phyloP scores from a whole-genome alignment of 352 stramenopile genomes.

The Phytophthora sansomeana region DNA sequence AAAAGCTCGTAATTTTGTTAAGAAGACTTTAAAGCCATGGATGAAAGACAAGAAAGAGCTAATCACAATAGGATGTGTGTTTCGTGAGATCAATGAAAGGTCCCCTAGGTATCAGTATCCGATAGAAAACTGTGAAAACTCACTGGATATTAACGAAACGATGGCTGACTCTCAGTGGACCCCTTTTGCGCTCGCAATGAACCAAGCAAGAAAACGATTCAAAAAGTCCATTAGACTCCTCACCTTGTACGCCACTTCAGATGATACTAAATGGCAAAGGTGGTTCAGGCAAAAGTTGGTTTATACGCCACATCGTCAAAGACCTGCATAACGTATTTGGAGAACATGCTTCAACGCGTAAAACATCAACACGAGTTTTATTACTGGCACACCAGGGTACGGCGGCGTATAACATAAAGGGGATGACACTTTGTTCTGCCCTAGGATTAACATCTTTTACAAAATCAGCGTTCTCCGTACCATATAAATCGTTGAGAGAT shows the following conservation, averaged over 20 bases:
- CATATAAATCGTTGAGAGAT: constrained; percentile 2
- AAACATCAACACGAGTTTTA: not conserved
- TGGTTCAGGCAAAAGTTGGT: not conserved
- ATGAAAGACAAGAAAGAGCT: not conserved
- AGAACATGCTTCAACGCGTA: not conserved
- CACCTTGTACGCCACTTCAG: not conserved
- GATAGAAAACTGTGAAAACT: constrained; percentile 3
- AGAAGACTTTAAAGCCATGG: not conserved
- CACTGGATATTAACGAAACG: not conserved
- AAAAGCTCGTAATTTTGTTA: constrained; percentile 13
- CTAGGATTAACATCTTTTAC: not conserved
- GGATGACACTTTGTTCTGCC: constrained; percentile 4
- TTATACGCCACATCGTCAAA: constrained; percentile 4
- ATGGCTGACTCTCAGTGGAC: constrained; percentile 9
- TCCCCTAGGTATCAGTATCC: not conserved
- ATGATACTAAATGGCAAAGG: constrained; percentile 11
- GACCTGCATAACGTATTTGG: constrained; percentile 5
- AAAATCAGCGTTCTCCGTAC: constrained; percentile 6
- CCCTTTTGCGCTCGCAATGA: constrained; percentile 3
- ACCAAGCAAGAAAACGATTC: constrained; percentile 1
- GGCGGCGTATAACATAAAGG: constrained; percentile 10
- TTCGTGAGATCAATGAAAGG: constrained; percentile 4
- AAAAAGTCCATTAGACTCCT: not conserved
- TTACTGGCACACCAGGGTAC: constrained; percentile 7
- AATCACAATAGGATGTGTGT: not conserved